Percentiles rank a stretch among this genome's conserved stretches.
Evolutionary conservation across 306 rosid genomes (phyloP).

Genomic region (Begonia masoniana): DNA sequence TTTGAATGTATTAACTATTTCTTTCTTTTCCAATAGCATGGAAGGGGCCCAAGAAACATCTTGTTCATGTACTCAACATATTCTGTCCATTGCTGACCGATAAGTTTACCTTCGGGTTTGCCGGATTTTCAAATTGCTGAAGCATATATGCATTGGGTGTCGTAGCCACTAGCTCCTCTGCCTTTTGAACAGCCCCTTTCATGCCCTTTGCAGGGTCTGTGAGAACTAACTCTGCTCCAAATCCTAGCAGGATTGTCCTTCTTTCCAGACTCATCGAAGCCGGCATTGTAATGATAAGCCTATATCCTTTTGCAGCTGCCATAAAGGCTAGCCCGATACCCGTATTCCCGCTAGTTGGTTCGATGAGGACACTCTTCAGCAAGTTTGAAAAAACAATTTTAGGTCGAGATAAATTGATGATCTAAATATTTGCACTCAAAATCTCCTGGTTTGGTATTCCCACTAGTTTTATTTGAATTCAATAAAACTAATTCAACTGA

Average conservation of each 20-base stretch:
- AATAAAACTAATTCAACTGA: background rate
- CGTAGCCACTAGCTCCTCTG: conserved; percentile 63
- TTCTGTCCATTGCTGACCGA: background rate
- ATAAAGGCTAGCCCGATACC: conserved; percentile 77
- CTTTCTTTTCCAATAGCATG: too few species aligned
- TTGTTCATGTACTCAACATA: background rate
- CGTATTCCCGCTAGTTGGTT: conserved; percentile 73
- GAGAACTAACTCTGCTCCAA: conserved; percentile 72
- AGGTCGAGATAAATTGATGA: conserved; percentile 10
- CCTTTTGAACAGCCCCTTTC: conserved; percentile 83
- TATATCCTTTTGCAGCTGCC: conserved; percentile 70
- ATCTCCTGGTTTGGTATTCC: background rate
- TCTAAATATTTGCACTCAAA: background rate
- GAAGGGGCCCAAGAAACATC: background rate
- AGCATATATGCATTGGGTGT: conserved; percentile 65
- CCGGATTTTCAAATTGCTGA: conserved; percentile 78
- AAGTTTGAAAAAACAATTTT: conserved; percentile 10
- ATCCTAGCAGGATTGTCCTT: conserved; percentile 54
- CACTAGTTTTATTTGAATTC: background rate
- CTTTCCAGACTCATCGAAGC: conserved; percentile 83
- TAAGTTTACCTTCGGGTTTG: conserved; percentile 62
- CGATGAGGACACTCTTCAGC: conserved; percentile 57
- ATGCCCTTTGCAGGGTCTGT: conserved; percentile 71
- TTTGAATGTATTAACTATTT: too few species aligned
- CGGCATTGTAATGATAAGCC: conserved; percentile 71